A percentile compares a stretch with the other conserved stretches of the same genome.
Conservation (phyloP, 352 stramenopile genomes). For the Globisporangium megalacanthum region DNA sequence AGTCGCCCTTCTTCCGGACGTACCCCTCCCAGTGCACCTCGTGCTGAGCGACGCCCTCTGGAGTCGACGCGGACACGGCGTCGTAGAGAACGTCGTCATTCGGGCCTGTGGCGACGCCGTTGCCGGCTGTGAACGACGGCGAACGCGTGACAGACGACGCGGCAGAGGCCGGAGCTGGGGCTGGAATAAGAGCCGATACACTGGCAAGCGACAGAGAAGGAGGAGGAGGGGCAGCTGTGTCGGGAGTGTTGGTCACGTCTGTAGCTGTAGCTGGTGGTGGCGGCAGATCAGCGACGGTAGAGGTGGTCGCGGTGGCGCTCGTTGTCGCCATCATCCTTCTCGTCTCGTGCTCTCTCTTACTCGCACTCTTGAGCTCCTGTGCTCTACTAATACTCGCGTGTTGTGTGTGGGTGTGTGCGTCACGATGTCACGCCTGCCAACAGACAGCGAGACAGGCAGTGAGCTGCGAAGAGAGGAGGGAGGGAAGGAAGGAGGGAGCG, state of each 20-base stretch:
- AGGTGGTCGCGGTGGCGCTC: no score
- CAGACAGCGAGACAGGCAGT: no score
- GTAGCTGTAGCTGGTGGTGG: slow-evolving; percentile 1
- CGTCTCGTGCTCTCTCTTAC: no score
- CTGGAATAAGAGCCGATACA: background rate
- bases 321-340: no score
- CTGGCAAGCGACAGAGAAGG: background rate
- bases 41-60: slow-evolving; percentile 32
- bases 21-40: slow-evolving; percentile 88
- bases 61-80: slow-evolving; percentile 21
- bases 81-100: slow-evolving; percentile 24
- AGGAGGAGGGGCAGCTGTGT: no score
- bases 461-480: no score
- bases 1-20: slow-evolving; percentile 87
- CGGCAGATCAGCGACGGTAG: background rate
- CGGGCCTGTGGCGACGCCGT: background rate
- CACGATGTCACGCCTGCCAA: no score
- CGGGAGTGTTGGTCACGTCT: no score
- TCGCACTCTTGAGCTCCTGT: no score
- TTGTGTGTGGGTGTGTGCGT: no score
- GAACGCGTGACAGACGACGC: slow-evolving; percentile 8
- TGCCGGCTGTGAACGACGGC: slow-evolving; percentile 12
- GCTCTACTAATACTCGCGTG: no score
- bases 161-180: slow-evolving; percentile 2
- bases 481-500: no score